A percentile compares a stretch with the other conserved stretches of the same genome.
Conservation (phyloP, 805 yeast genomes). For the Suhomyces vadensis region DNA sequence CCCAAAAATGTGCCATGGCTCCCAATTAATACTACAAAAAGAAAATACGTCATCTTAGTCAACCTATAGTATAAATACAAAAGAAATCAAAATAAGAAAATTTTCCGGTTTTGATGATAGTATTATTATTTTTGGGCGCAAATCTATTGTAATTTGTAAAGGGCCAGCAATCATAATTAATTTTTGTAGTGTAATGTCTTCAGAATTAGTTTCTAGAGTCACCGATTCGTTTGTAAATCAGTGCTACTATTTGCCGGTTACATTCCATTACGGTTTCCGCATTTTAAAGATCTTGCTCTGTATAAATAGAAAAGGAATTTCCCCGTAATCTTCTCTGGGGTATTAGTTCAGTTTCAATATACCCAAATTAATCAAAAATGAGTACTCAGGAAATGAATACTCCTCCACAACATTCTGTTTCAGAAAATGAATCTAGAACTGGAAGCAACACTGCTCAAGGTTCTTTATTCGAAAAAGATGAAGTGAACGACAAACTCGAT, state of each 20-base stretch:
- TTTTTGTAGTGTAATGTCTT: too few species aligned
- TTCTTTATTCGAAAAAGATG: constrained; percentile 8
- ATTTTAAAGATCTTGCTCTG: neutral
- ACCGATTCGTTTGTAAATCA: neutral
- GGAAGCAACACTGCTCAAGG: constrained; percentile 6
- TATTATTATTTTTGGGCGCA: neutral
- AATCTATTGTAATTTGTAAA: neutral
- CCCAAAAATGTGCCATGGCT: neutral
- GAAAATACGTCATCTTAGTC: neutral
- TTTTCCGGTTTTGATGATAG: neutral
- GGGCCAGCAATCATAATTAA: constrained; percentile 1
- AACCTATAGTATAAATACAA: neutral
- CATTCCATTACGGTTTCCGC: neutral
- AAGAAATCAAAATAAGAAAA: neutral
- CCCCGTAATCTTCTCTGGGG: constrained; percentile 1
- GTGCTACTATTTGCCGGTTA: neutral
- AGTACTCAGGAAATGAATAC: neutral
- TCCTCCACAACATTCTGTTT: neutral
- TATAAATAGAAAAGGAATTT: neutral
- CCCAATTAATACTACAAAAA: neutral
- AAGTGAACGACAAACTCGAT: neutral
- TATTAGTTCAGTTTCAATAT: neutral
- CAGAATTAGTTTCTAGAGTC: too few species aligned
- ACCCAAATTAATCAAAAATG: neutral
- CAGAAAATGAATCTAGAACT: constrained; percentile 1